Conservation (phyloP, 2,329 filamentous ascomycete species). For the Chlorencoelia australis region DNA sequence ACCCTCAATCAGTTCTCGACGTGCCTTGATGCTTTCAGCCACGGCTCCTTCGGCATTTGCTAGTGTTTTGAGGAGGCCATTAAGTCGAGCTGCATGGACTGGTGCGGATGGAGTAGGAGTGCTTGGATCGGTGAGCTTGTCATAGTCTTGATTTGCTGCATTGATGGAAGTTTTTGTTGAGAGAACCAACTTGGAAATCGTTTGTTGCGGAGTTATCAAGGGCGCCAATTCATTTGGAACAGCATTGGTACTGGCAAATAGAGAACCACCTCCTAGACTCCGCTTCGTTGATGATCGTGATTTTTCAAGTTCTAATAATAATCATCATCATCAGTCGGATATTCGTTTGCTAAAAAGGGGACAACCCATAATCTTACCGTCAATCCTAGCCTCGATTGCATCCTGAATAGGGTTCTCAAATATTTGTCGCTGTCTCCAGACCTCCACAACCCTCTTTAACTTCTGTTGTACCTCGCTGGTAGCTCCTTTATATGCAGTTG, state of each 20-base stretch:
- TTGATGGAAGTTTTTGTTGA: conserved; percentile 57
- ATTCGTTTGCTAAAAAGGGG: neutral
- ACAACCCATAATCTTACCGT: too few species aligned
- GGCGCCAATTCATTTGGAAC: conserved; percentile 69
- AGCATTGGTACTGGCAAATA: conserved; percentile 51
- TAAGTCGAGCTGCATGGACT: conserved; percentile 83
- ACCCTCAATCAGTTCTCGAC: conserved; percentile 64
- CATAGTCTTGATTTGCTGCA: conserved; percentile 70
- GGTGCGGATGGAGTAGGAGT: conserved; percentile 67
- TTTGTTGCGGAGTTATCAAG: conserved; percentile 64
- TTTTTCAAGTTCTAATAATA: conserved; percentile 49
- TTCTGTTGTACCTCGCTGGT: conserved; percentile 80
- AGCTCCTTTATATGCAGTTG: conserved; percentile 83
- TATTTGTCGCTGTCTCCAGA: conserved; percentile 80
- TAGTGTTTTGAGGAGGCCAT: conserved; percentile 79
- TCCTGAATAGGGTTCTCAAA: conserved; percentile 75
- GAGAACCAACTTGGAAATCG: conserved; percentile 61
- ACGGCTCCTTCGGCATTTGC: conserved; percentile 84
- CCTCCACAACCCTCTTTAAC: conserved; percentile 79
- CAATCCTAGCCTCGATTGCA: conserved; percentile 68
- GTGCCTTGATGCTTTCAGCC: conserved; percentile 78
- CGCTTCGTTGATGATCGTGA: conserved; percentile 42
- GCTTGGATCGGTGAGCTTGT: conserved; percentile 67
- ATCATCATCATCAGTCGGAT: conserved; percentile 6
- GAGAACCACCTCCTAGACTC: conserved; percentile 50